Conservation (phyloP, 768 basidiomycete species). For the Rhodotorula babjevae region DNA sequence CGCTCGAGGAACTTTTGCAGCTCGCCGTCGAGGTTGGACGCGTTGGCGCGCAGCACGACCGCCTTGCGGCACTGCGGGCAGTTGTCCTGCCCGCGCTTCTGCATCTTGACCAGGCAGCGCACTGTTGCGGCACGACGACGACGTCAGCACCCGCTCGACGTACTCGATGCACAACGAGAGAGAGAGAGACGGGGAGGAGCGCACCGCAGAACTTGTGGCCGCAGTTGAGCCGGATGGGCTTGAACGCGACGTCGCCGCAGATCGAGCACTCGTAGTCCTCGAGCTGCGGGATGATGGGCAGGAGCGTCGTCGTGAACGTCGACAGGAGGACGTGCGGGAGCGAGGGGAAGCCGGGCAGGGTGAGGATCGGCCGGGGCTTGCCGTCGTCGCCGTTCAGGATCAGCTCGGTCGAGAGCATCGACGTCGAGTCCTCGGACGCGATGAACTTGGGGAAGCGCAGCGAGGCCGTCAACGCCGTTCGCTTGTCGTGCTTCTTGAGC, state of each 20-base stretch:
- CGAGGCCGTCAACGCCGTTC: constrained; percentile 67
- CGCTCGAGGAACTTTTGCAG: constrained; percentile 79
- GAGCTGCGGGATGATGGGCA: constrained; percentile 72
- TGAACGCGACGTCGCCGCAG: constrained; percentile 85
- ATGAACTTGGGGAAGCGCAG: constrained; percentile 52
- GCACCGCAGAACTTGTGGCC: constrained; percentile 56
- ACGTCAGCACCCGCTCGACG: not conserved
- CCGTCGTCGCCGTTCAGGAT: not conserved
- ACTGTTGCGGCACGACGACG: constrained; percentile 1
- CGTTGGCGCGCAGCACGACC: constrained; percentile 67
- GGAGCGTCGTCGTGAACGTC: constrained; percentile 71
- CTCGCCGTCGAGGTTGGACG: constrained; percentile 73
- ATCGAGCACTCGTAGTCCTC: constrained; percentile 85
- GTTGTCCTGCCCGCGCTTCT: constrained; percentile 65
- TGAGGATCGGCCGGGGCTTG: constrained; percentile 40
- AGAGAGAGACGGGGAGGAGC: not conserved
- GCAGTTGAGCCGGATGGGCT: constrained; percentile 76
- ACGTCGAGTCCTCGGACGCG: not conserved
- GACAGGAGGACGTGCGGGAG: constrained; percentile 68
- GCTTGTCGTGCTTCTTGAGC: constrained; percentile 87
- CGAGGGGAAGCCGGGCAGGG: constrained; percentile 46
- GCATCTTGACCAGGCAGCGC: constrained; percentile 76
- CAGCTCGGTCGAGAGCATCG: constrained; percentile 9
- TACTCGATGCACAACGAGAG: not conserved
- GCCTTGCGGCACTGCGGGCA: constrained; percentile 83